phyloP scores from a whole-genome alignment of 2,329 filamentous ascomycete species.

The Pseudocercospora eumusae region DNA sequence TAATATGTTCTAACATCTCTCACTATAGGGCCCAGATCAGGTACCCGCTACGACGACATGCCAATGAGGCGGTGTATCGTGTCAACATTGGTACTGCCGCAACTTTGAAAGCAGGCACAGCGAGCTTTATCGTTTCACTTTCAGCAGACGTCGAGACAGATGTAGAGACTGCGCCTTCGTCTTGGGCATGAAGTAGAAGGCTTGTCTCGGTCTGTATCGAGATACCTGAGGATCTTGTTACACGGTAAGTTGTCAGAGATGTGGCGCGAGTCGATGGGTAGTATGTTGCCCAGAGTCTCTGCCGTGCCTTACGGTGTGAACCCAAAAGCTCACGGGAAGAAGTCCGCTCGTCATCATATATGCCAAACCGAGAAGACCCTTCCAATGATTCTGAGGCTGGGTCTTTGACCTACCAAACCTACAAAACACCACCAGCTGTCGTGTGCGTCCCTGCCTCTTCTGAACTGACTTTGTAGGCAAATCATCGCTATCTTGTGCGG shows the following conservation, averaged over 20 bases:
- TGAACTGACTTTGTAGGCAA: conserved; percentile 5
- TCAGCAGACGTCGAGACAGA: conserved; percentile 17
- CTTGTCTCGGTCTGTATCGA: neutral
- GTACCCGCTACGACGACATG: conserved; percentile 7
- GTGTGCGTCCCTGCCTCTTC: conserved; percentile 35
- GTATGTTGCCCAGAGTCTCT: conserved; percentile 2
- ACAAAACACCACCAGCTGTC: conserved; percentile 34
- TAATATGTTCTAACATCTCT: neutral
- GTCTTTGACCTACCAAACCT: neutral
- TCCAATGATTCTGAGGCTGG: neutral
- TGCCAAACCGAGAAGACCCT: neutral
- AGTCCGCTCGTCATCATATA: neutral
- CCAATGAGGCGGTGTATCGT: conserved; percentile 19
- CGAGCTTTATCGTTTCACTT: conserved; percentile 5
- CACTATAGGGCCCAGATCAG: neutral
- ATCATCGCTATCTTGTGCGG: conserved; percentile 4
- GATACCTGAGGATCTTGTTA: neutral
- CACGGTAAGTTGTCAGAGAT: conserved; percentile 8
- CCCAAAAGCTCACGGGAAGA: neutral
- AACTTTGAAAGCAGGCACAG: conserved; percentile 1
- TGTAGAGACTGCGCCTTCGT: conserved; percentile 11
- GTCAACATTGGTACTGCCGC: conserved; percentile 7
- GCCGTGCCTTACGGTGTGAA: neutral
- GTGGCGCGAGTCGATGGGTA: conserved; percentile 14
- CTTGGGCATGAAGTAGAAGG: conserved; percentile 8